Evolutionary conservation across 2,329 filamentous ascomycete genomes (phyloP).

Genomic region (Pseudocercospora fuligena): DNA sequence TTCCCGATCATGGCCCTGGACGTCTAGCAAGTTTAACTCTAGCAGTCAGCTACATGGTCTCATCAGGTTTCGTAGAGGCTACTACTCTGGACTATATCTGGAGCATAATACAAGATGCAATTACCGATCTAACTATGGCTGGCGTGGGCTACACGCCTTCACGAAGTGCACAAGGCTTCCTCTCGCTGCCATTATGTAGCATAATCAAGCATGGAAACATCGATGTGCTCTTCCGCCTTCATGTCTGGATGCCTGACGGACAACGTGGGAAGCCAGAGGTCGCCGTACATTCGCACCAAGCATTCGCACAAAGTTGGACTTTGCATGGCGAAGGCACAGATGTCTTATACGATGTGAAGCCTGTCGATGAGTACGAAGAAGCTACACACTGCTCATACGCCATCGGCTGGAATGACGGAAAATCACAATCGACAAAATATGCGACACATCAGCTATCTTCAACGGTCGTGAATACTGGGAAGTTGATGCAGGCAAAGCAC

Average conservation of each 20-base stretch:
- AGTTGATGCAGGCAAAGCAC: conserved; percentile 2
- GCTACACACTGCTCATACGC: conserved; percentile 16
- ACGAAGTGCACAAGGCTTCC: conserved; percentile 43
- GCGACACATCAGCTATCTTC: conserved; percentile 18
- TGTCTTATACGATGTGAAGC: conserved; percentile 31
- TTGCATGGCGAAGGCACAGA: conserved; percentile 44
- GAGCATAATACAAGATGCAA: not conserved
- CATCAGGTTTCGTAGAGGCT: not conserved
- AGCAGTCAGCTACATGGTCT: conserved; percentile 1
- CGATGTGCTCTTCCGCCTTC: conserved; percentile 44
- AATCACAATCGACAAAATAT: not conserved
- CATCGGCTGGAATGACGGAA: conserved; percentile 8
- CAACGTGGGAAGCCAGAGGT: conserved; percentile 36
- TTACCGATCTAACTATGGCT: not conserved
- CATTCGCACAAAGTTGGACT: conserved; percentile 46
- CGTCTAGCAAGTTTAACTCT: not conserved
- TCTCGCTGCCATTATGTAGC: conserved; percentile 44
- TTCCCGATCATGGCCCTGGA: not conserved
- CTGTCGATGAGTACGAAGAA: conserved; percentile 24
- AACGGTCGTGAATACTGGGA: conserved; percentile 13
- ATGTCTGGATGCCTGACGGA: conserved; percentile 43
- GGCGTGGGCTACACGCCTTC: not conserved
- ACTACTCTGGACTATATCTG: conserved; percentile 2
- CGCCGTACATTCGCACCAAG: conserved; percentile 44
- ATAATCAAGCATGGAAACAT: conserved; percentile 41